Base-by-base conservation (phyloP, 768 basidiomycete genomes). In the Coprinopsis cinerea region DNA sequence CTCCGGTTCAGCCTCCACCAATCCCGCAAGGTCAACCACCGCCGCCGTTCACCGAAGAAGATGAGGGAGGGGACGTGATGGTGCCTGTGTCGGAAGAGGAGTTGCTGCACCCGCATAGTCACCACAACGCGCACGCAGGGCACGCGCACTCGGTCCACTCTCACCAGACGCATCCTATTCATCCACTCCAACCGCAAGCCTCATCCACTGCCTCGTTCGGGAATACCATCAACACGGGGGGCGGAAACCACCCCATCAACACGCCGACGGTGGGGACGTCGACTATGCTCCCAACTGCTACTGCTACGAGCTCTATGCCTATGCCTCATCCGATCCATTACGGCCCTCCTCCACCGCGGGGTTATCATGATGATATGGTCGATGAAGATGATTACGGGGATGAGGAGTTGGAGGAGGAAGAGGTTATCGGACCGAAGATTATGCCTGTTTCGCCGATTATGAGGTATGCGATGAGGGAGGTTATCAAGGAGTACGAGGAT, bases 391-490 rank as follows among this genome's bases (percentile, higher is more conserved):
- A 58, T n/a, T 70, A 70, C 44, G 67, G 62, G 28, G 64, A 73
- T 54, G 68, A 76, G 26, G 75, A 78, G 47, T 77, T 79, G 49
- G 74, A 75, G 14, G 67, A 76, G 23, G 68, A 71, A 49, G 78
- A 82, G 53, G 75, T 84, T 23, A 72, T 88, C 27, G 87, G 87
- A 10, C 88, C 89, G 11, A 85, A 85, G 63, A 61, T 92, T 49
- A 73, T 88, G 26, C 83, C 90, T 7, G 77, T 79, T 15, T 85
- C 88, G 1, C 87, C 88, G 1, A 86, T 92, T 52, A 87, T 91
- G 81, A 72, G 83, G 24, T 88, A 71, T 62, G 90, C 90, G 41
- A 92, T 92, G 88, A 71, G 80, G 44, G 83, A 88, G 60, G 88
- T 92, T 7, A 78, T 92, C 15, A 76, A 80, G 59, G 90, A 92